Evolutionary conservation across 1,284 basidiomycete species (phyloP), one percentile per base, ranked within the genome.

Genomic region (Ganoderma leucocontextum): DNA sequence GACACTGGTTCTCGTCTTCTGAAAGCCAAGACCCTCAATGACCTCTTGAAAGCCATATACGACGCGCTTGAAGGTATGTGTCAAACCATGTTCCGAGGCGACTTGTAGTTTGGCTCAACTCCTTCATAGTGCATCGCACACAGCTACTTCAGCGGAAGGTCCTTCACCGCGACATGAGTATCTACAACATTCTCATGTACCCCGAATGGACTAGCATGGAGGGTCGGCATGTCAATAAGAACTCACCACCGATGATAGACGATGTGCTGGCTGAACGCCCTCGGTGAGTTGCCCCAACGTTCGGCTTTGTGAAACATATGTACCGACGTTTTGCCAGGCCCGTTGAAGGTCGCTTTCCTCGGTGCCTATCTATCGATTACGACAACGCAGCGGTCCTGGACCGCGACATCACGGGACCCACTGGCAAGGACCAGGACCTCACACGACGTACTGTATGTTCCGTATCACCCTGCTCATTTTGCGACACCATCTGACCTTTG

Each of bases 131-230:
- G 7, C 53, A 55, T 33, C 53, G 53, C 25, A 55, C 25, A 5
- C 22, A 25, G 6, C 29, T 55, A 15, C 13, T 29, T 29, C 29
- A 55, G 8, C n/a, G 53, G 25, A 15, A 29, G 22, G 53, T 55
- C 29, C 39, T 60, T 9, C 58, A 60, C 38, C 58, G 58, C 4
- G 58, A 60, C 38, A 60, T 60, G 58, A 60, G 58, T 13, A 4
- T 39, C 1, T 60, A n/a, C 19, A 60, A 60, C 15, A 39, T 60
- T n/a, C 58, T 60, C 36, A 60, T 41, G 38, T 29, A 29, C 29
- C 38, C 58, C 13, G 5, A 41, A 1, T 60, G 58, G 58, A 17
- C 7, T 6, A n/a, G 19, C 33, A 22, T 10, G 12, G 22, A 5
- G 10, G 10, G 22, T 12, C 29, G 55, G 15, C 38, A 25, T 12